Percentiles rank a stretch among this genome's conserved stretches.
These are phyloP conservation scores for Acanthamoeba lenticulata DNA, from an alignment of 208 protist genomes.

Conservation along the genomic window DNA sequence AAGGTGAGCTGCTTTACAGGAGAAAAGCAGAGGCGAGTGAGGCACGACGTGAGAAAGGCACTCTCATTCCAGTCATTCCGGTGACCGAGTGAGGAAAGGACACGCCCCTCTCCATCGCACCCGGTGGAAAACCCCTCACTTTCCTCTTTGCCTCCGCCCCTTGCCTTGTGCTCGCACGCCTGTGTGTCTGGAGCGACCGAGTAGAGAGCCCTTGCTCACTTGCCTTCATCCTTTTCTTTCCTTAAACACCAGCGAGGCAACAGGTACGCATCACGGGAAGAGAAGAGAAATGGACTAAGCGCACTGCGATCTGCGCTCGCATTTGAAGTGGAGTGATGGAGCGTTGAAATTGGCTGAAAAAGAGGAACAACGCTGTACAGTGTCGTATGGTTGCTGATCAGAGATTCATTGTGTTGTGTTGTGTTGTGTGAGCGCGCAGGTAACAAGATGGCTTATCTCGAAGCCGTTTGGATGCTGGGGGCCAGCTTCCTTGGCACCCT, in stretches of 20 bases:
- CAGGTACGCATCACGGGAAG: neutral
- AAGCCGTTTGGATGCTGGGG: constrained; percentile 42
- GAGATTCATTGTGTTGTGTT: neutral
- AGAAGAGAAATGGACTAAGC: no score
- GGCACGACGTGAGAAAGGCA: no score
- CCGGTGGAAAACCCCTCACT: neutral
- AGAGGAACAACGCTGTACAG: no score
- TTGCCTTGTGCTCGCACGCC: neutral
- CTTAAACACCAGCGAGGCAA: neutral
- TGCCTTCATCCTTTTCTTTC: neutral
- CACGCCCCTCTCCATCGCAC: no score
- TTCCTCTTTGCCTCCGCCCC: neutral
- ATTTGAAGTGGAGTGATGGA: no score
- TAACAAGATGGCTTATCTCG: neutral
- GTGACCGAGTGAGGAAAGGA: no score
- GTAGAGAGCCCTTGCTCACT: neutral
- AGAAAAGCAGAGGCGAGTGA: no score
- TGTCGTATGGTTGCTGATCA: neutral
- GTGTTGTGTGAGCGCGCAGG: neutral
- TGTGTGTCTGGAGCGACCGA: neutral
- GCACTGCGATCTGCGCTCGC: no score
- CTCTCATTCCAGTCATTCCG: no score
- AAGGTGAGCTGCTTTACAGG: no score
- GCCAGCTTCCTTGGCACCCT: constrained; percentile 38
- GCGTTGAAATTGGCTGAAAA: no score